Conservation (phyloP, 352 stramenopile genomes). For the Phytopythium litorale region DNA sequence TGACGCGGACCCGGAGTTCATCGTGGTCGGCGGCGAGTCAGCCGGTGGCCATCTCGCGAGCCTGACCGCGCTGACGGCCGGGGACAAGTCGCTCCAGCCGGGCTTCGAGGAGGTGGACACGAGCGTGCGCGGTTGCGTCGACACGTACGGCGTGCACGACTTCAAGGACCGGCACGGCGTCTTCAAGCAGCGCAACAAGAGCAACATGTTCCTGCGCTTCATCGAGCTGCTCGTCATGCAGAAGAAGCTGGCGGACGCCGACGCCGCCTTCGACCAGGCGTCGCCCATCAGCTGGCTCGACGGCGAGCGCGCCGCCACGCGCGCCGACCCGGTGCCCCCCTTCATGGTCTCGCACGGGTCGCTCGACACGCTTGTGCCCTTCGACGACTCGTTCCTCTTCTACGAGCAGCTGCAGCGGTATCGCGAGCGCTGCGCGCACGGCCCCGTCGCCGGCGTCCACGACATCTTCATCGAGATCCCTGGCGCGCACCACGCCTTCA, state of each 20-base stretch:
- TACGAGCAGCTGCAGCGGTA: slow-evolving; percentile 50
- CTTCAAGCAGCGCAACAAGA: slow-evolving; percentile 56
- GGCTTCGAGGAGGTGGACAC: slow-evolving; percentile 78
- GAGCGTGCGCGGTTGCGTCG: slow-evolving; percentile 65
- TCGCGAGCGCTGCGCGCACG: slow-evolving; percentile 21
- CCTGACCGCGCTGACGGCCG: slow-evolving; percentile 57
- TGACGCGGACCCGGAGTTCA: slow-evolving; percentile 56
- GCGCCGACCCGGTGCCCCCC: slow-evolving; percentile 43
- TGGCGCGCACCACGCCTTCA: slow-evolving; percentile 67
- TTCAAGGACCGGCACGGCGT: slow-evolving; percentile 65
- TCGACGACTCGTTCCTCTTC: slow-evolving; percentile 67
- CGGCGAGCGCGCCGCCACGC: slow-evolving; percentile 22
- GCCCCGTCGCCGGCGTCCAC: slow-evolving; percentile 18
- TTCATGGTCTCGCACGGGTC: slow-evolving; percentile 71
- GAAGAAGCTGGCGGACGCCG: slow-evolving; percentile 40
- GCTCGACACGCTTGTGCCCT: slow-evolving; percentile 66
- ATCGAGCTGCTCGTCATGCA: slow-evolving; percentile 73
- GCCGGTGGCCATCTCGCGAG: slow-evolving; percentile 67
- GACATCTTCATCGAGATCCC: slow-evolving; percentile 68
- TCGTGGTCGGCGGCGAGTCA: slow-evolving; percentile 68
- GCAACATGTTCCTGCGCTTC: slow-evolving; percentile 55
- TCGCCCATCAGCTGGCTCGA: slow-evolving; percentile 58
- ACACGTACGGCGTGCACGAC: slow-evolving; percentile 76
- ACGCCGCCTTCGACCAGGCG: slow-evolving; percentile 46
- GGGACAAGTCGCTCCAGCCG: slow-evolving; percentile 62